Percentiles rank a stretch among this genome's conserved stretches.
Conservation (phyloP, 2,329 filamentous ascomycete genomes). For the Clarireedia hainanense region DNA sequence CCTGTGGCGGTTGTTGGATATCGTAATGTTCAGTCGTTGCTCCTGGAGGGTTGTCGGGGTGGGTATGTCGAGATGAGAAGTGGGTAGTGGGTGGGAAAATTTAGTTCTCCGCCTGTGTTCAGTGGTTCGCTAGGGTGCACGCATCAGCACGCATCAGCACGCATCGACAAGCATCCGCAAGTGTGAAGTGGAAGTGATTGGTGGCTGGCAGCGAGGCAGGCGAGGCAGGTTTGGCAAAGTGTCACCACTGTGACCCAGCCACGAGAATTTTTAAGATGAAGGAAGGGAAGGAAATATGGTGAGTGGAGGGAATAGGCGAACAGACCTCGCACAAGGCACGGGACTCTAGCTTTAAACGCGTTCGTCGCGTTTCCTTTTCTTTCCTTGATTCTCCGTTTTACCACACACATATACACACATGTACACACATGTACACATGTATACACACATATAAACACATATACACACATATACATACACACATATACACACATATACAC, state of each 20-base stretch:
- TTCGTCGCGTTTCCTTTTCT: too few species aligned
- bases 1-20: background rate
- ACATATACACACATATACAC: too few species aligned
- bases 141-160: too few species aligned
- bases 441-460: too few species aligned
- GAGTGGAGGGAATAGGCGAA: background rate
- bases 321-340: too few species aligned
- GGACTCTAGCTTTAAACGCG: too few species aligned
- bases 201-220: background rate
- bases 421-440: too few species aligned
- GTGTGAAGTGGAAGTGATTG: background rate
- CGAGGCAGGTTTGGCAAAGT: background rate
- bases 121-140: background rate
- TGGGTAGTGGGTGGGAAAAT: slow-evolving; percentile 3
- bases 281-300: background rate
- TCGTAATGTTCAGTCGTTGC: background rate
- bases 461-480: too few species aligned
- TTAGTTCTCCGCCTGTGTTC: slow-evolving; percentile 7
- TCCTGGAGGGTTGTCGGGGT: background rate
- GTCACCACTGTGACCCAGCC: background rate
- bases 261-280: background rate
- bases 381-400: too few species aligned
- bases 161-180: too few species aligned
- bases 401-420: too few species aligned
- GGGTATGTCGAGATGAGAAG: slow-evolving; percentile 1